These are phyloP conservation scores for Pulchroboletus neoregius DNA, from an alignment of 1,284 basidiomycete genomes.

Conservation along the genomic window DNA sequence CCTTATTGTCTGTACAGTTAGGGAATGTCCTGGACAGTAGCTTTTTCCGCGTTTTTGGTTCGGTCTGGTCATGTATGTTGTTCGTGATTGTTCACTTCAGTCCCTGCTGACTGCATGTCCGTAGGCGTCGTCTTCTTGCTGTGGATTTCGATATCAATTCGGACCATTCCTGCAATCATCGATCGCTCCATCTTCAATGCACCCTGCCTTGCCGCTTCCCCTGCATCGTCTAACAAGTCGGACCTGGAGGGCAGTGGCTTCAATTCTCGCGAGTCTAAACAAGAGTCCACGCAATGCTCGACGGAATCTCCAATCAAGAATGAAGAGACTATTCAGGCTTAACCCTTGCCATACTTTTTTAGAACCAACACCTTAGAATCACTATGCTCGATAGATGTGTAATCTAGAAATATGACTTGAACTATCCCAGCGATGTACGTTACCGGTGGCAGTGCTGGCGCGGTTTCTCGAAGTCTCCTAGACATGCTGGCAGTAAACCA, in stretches of 20 bases:
- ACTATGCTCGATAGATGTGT: neutral
- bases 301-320: neutral
- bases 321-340: neutral
- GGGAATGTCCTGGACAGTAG: conserved; percentile 43
- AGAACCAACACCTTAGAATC: neutral
- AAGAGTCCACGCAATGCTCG: neutral
- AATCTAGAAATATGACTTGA: neutral
- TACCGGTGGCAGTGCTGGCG: conserved; percentile 18
- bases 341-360: neutral
- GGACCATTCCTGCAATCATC: conserved; percentile 40
- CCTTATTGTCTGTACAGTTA: conserved; percentile 44
- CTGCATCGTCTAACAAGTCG: neutral
- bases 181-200: conserved; percentile 46
- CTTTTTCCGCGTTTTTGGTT: conserved; percentile 42
- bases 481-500: conserved; percentile 18
- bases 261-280: neutral
- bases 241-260: conserved; percentile 14
- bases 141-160: conserved; percentile 42
- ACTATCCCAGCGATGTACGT: too few species aligned
- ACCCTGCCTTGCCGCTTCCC: conserved; percentile 32
- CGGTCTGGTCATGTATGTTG: conserved; percentile 35
- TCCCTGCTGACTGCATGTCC: conserved; percentile 5
- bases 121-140: conserved; percentile 41
- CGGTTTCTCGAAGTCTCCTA: conserved; percentile 15
- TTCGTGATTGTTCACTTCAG: neutral